Evolutionary conservation across 192 early-diverging fungal genomes (phyloP).

Genomic region (Backusella morwellensis): DNA sequence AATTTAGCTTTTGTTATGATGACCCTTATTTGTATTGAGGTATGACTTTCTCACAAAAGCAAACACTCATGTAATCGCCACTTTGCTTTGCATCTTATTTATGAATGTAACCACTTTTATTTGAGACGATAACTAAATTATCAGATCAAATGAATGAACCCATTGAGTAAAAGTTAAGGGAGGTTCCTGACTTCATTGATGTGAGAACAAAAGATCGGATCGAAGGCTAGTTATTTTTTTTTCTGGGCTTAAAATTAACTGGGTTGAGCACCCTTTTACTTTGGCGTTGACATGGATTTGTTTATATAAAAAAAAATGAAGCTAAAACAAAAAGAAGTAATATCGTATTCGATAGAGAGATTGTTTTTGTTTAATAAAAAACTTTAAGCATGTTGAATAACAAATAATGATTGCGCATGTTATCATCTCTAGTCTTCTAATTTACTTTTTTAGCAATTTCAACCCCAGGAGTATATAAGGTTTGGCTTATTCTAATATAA

Average conservation of each 20-base stretch:
- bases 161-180: neutral
- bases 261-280: neutral
- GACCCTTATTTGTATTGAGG: neutral
- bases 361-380: too few species aligned
- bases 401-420: neutral
- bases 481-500: neutral
- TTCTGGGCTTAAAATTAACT: neutral
- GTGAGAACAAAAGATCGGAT: neutral
- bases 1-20: neutral
- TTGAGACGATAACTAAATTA: neutral
- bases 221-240: neutral
- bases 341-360: too few species aligned
- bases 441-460: neutral
- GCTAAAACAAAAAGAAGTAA: neutral
- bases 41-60: neutral
- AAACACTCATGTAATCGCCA: neutral
- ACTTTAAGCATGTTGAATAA: too few species aligned
- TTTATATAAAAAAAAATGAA: neutral
- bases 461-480: neutral
- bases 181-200: neutral
- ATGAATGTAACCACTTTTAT: neutral
- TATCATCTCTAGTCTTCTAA: neutral
- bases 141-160: neutral
- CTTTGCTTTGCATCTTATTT: neutral
- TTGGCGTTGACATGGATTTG: neutral